These are phyloP conservation scores for Dimargaris cristalligena DNA, from an alignment of 192 early-diverging fungal species.

Conservation along the genomic window DNA sequence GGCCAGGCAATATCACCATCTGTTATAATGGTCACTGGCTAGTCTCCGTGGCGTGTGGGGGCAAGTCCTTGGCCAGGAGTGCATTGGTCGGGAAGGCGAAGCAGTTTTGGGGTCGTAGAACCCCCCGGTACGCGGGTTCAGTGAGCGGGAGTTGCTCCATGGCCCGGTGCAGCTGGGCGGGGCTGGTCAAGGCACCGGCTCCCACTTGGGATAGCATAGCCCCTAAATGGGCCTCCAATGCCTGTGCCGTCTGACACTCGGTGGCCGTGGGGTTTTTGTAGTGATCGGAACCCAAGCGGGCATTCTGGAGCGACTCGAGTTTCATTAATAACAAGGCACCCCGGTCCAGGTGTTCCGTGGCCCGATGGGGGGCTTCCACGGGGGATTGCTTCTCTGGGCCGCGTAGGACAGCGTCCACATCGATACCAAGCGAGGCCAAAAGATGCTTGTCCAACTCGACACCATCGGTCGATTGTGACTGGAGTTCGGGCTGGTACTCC, in stretches of 20 bases:
- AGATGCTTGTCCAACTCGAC: neutral
- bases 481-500: neutral
- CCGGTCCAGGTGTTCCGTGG: neutral
- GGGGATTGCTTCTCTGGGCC: no score
- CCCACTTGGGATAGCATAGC: neutral
- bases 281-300: neutral
- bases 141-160: conserved; percentile 2
- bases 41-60: conserved; percentile 1
- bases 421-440: neutral
- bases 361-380: neutral
- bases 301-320: neutral
- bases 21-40: neutral
- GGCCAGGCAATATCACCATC: no score
- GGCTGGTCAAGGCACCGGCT: neutral
- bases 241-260: neutral
- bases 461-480: neutral
- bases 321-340: neutral
- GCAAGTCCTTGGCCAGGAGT: neutral
- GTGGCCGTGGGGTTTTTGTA: neutral
- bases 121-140: neutral
- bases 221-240: neutral
- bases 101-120: neutral
- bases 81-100: conserved; percentile 10
- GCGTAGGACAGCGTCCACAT: neutral
- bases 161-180: neutral